Evolutionary conservation across 768 basidiomycete genomes (phyloP), one percentile per base, ranked within the genome.

Genomic region (Hysterangium stoloniferum): DNA sequence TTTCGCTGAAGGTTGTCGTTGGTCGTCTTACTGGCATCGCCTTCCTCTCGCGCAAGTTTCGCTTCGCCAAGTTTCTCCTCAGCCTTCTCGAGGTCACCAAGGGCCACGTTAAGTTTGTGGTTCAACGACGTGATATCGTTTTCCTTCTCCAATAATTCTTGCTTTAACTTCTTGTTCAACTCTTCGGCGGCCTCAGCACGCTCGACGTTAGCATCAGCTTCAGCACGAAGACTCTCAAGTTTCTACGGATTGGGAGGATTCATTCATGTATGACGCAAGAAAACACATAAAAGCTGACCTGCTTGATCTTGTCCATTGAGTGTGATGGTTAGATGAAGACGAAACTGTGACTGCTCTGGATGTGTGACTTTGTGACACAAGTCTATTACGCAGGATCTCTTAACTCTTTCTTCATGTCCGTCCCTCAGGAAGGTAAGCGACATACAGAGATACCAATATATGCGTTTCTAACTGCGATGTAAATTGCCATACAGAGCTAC

Each of bases 181-280:
- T 70, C 72, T 65, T 98, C 95, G 9, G 92, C 89, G 11, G 68
- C 75, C 61, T 99, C 96, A 28, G 95, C 96, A 50, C 96, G 88
- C 22, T 68, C 64, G 50, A 86, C 69, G 35, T 91, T 85, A 45
- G 61, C 62, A 66, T 99, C 96, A 47, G 90, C 92, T 72, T 98
- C 94, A 32, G 65, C 63, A 56, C 92, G 90, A 59, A 97, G 80
- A 37, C 70, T 55, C 62, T 67, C 76, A 70, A 97, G 72, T 84
- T 81, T 87, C 87, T 89, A 47, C n/a, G n/a, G 17, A 32, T 15
- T 36, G 6, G n/a, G 43, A 28, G 24, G 32, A 32, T 25, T 27
- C 9, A 35, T 13, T 36, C 24, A 48, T 13, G 11, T 43, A 37
- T 19, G 7, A 25, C 42, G 20, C 42, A 28, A 44, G 8, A 15